Base-by-base conservation (phyloP, 768 basidiomycete species). In the Ramaria sp. region DNA sequence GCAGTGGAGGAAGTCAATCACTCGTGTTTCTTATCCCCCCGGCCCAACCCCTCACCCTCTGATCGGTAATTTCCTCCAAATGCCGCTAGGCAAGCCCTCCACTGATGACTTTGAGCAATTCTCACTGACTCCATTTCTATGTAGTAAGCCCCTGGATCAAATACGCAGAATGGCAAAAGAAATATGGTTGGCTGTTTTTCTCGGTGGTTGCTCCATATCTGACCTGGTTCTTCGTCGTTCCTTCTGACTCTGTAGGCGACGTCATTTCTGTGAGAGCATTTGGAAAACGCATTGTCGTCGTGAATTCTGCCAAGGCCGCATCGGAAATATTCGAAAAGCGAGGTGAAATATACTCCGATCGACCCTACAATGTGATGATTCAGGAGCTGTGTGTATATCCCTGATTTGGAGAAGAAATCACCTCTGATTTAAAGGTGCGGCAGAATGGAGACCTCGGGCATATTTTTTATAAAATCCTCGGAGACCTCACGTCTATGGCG, bases 1-100 rank as follows among this genome's bases (percentile, higher is more conserved):
- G 30, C 30, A 32, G 30, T 32, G 5, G 30, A 32, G 30, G 10
- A 32, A 32, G 30, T 93, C 58, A 93, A 77, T 42, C 91, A 93
- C 12, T 93, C 88, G 71, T 15, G 15, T 39, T 4, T 9, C 44
- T 24, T 45, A 5, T 45, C 51, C 51, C 20, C 51, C 51, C 4
- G 51, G 51, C 5, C 51, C 51, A 24, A 36, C 16, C 41, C 22
- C 22, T 15, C 18, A 39, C 8, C 51, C 51, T 38, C 22, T 52
- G 12, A 12, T 52, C 37, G 51, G 51, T 5, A 52, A 39, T 52
- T 18, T 52, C 16, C 38, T 38, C 16, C 38, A 52, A 13, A 3
- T 52, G 41, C 51, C 44, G 24, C 7, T 9, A 22, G 27, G 44
- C 22, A 22, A 18, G 27, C 24, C 13, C 44, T 28, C 8, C 27